Base-by-base conservation (phyloP, 768 basidiomycete genomes). In the Dendrothele bispora region DNA sequence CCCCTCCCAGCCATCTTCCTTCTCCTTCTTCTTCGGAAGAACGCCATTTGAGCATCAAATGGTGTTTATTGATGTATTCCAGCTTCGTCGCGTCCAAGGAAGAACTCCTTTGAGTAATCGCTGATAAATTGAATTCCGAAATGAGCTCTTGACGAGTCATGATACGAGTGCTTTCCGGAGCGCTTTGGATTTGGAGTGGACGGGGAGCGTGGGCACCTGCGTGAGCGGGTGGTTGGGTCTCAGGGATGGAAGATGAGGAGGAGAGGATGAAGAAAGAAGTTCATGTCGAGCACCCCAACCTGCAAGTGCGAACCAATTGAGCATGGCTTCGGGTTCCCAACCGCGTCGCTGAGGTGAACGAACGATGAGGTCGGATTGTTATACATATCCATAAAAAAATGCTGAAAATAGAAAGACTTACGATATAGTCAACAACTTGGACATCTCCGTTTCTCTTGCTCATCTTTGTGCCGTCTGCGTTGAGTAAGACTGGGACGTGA, bases 301-400 rank as follows among this genome's bases (percentile, higher is more conserved):
- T n/a, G 91, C 86, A 15, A 98, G 71, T 5, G 91, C 91, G 7
- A 98, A 77, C 86, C 95, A 98, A 58, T 98, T 98, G 21, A 95
- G 67, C 12, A 99, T 65, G 2, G 94, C 92, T 35, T 77, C 77
- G 0, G 93, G 89, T 59, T 98, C 95, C 85, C 91, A 98, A 0
- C 93, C 95, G 38, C 83, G 75, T 55, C 79, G 71, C 94, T 95
- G 22, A n/a, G n/a, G n/a, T n/a, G 45, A 10, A 18, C 15, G 3
- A 30, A 36, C 38, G 20, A 20, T n/a, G 7, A 32, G n/a, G n/a
- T 32, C 30, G n/a, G 30, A 32, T 32, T n/a, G 10, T 32, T 32
- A 32, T 10, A 32, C 30, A 32, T n/a, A 32, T n/a, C 30, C 30
- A 32, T 10, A 32, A 32, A 22, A 27, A 39, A 27, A 37, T 18